A percentile compares a stretch with the other conserved stretches of the same genome.
phyloP scores from a whole-genome alignment of 1,284 basidiomycete genomes.

The Irpex rosettiformis region DNA sequence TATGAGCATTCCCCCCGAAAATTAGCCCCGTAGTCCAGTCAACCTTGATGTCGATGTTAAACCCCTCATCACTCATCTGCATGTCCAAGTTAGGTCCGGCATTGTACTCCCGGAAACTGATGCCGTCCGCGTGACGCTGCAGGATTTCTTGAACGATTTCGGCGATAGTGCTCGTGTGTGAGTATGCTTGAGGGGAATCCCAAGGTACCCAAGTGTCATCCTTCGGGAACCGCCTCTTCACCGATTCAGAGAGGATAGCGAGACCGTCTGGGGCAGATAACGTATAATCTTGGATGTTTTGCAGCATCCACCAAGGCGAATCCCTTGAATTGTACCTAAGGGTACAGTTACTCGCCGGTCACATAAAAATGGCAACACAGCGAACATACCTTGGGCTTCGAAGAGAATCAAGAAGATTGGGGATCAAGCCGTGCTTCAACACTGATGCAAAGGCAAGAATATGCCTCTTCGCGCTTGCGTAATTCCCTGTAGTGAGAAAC shows the following conservation, averaged over 20 bases:
- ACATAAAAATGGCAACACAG: slow-evolving; percentile 23
- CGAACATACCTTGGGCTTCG: slow-evolving; percentile 70
- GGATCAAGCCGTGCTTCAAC: slow-evolving; percentile 86
- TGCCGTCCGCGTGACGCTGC: slow-evolving; percentile 90
- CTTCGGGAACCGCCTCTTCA: slow-evolving; percentile 89
- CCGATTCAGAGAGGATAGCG: slow-evolving; percentile 74
- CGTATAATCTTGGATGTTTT: slow-evolving; percentile 96
- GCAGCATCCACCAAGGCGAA: slow-evolving; percentile 98
- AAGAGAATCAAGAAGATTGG: slow-evolving; percentile 88
- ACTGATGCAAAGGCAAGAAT: slow-evolving; percentile 89
- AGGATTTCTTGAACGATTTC: slow-evolving; percentile 96
- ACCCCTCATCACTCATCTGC: slow-evolving; percentile 93
- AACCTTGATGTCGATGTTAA: slow-evolving; percentile 90
- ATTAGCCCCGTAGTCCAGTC: slow-evolving; percentile 95
- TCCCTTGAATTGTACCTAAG: slow-evolving; percentile 86
- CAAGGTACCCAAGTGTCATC: slow-evolving; percentile 94
- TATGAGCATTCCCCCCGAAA: slow-evolving; percentile 82
- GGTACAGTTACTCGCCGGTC: too few relatives aligned
- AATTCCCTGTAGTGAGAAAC: slow-evolving; percentile 91
- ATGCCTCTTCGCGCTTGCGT: slow-evolving; percentile 79
- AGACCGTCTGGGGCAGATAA: slow-evolving; percentile 83
- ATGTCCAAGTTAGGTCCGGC: slow-evolving; percentile 93
- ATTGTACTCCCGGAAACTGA: slow-evolving; percentile 94
- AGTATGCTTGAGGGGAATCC: slow-evolving; percentile 84
- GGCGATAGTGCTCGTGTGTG: slow-evolving; percentile 78